phyloP scores from a whole-genome alignment of 2,329 filamentous ascomycete genomes.

The Cercospora sp. region DNA sequence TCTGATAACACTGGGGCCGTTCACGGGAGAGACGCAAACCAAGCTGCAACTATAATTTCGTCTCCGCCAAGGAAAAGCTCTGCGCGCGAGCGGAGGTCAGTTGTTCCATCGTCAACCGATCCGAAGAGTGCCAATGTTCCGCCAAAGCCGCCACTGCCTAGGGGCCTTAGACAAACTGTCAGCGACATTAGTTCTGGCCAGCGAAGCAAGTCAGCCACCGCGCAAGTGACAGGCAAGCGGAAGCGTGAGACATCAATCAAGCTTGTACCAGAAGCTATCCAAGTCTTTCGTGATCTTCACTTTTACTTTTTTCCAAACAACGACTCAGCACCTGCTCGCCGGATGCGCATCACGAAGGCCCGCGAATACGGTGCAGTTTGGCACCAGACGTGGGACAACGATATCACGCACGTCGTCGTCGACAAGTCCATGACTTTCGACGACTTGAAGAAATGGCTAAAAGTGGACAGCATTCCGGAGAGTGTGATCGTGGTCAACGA shows the following conservation, averaged over 20 bases:
- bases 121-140: background rate
- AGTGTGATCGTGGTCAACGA: constrained; percentile 54
- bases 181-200: constrained; percentile 19
- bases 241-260: constrained; percentile 32
- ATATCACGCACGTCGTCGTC: constrained; percentile 76
- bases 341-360: constrained; percentile 71
- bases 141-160: background rate
- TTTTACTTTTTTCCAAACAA: constrained; percentile 76
- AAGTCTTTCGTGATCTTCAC: constrained; percentile 35
- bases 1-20: constrained; percentile 26
- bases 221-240: constrained; percentile 30
- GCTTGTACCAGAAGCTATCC: constrained; percentile 31
- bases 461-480: constrained; percentile 49
- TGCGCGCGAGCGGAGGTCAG: background rate
- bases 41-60: background rate
- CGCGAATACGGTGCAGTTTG: constrained; percentile 74
- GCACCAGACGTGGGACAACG: constrained; percentile 56
- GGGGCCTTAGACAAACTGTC: constrained; percentile 23
- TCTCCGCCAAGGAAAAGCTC: background rate
- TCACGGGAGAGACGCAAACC: background rate
- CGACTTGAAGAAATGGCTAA: constrained; percentile 62
- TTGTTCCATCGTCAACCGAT: constrained; percentile 17
- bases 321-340: constrained; percentile 66
- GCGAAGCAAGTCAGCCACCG: background rate
- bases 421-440: constrained; percentile 67